Evolutionary conservation across 495 filamentous ascomycete species (phyloP).

Genomic region (Aspergillus haitiensis): DNA sequence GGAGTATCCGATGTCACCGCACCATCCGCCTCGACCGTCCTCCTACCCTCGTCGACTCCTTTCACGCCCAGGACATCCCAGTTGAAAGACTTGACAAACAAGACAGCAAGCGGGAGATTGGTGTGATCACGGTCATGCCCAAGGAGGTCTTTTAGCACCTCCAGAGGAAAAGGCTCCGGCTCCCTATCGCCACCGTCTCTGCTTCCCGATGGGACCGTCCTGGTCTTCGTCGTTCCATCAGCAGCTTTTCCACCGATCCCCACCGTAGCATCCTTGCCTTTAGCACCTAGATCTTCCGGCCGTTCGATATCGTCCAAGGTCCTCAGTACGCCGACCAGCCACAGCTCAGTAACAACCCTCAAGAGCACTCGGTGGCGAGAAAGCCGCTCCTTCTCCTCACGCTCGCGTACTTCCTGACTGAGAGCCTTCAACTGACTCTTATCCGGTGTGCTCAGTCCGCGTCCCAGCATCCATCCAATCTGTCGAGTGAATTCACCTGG

Average conservation of each 20-base stretch:
- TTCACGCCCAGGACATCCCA: slow-evolving; percentile 93
- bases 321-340: slow-evolving; percentile 84
- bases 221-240: slow-evolving; percentile 53
- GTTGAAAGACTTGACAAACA: slow-evolving; percentile 93
- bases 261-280: slow-evolving; percentile 59
- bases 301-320: slow-evolving; percentile 86
- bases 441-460: slow-evolving; percentile 88
- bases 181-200: slow-evolving; percentile 44
- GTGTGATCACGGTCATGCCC: slow-evolving; percentile 89
- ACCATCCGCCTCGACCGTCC: slow-evolving; percentile 82
- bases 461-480: slow-evolving; percentile 89
- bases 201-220: slow-evolving; percentile 24
- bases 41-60: slow-evolving; percentile 69
- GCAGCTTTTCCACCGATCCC: slow-evolving; percentile 51
- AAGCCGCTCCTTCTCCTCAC: slow-evolving; percentile 93
- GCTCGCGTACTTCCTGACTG: slow-evolving; percentile 77
- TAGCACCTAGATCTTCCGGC: slow-evolving; percentile 76
- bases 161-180: slow-evolving; percentile 86
- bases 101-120: slow-evolving; percentile 85
- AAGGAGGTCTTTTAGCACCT: slow-evolving; percentile 93
- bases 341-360: slow-evolving; percentile 90
- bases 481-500: slow-evolving; percentile 86
- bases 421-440: slow-evolving; percentile 79
- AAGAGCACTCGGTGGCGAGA: slow-evolving; percentile 82
- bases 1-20: slow-evolving; percentile 54